A percentile compares a stretch with the other conserved stretches of the same genome.
These are phyloP conservation scores for Galerina marginata DNA, from an alignment of 768 basidiomycete genomes.

Conservation along the genomic window DNA sequence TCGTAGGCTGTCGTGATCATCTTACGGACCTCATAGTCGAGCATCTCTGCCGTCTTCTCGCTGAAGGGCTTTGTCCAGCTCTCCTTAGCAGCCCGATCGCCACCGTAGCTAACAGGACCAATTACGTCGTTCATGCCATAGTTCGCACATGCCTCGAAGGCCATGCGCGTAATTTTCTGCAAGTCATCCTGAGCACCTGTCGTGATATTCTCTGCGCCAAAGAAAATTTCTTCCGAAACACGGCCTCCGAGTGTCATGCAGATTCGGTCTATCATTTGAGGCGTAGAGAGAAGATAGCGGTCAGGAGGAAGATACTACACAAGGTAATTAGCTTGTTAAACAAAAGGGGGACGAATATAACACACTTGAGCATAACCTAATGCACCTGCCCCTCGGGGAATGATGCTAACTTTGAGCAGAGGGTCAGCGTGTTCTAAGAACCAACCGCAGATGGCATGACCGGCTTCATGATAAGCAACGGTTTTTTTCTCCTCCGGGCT, in stretches of 20 bases:
- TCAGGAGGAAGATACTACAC: slow-evolving; percentile 90
- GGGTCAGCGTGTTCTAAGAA: slow-evolving; percentile 98
- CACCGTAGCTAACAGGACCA: slow-evolving; percentile 96
- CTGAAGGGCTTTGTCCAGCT: slow-evolving; percentile 97
- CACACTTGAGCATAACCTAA: slow-evolving; percentile 93
- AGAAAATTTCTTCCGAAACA: slow-evolving; percentile 98
- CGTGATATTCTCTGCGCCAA: slow-evolving; percentile 89
- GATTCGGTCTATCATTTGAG: slow-evolving; percentile 94
- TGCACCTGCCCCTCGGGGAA: slow-evolving; percentile 94
- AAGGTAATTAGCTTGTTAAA: slow-evolving; percentile 2
- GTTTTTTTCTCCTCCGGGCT: slow-evolving; percentile 98
- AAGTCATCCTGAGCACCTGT: slow-evolving; percentile 98
- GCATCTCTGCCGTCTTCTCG: slow-evolving; percentile 94
- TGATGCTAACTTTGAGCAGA: slow-evolving; percentile 96
- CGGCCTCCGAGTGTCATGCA: slow-evolving; percentile 99
- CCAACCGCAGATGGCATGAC: slow-evolving; percentile 98
- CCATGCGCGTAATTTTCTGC: slow-evolving; percentile 98
- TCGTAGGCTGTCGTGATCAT: slow-evolving; percentile 92
- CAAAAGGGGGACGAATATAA: slow-evolving; percentile 11
- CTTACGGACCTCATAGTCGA: slow-evolving; percentile 90
- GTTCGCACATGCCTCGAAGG: slow-evolving; percentile 93
- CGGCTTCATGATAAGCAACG: slow-evolving; percentile 98
- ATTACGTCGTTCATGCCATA: slow-evolving; percentile 97
- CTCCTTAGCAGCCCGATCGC: slow-evolving; percentile 82
- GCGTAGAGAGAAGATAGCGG: slow-evolving; percentile 92